phyloP scores from a whole-genome alignment of 108 stramenopile species.

The Cyclotella atomus region DNA sequence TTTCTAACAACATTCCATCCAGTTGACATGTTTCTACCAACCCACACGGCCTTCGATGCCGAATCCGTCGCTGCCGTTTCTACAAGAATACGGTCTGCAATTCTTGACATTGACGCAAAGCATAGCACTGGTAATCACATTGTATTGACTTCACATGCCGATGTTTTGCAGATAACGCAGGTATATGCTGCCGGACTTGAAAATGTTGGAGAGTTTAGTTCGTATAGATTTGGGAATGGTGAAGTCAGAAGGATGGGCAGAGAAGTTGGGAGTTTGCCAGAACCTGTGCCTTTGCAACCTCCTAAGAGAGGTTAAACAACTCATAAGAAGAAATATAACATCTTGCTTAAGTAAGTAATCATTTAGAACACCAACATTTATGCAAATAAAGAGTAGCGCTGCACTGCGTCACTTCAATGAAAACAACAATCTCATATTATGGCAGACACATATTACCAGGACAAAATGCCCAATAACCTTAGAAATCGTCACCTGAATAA shows the following conservation, averaged over 20 bases:
- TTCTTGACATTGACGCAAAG: slow-evolving; percentile 57
- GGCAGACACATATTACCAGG: too few relatives aligned
- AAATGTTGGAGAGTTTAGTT: slow-evolving; percentile 78
- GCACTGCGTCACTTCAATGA: too few relatives aligned
- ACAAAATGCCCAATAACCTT: too few relatives aligned
- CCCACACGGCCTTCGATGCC: slow-evolving; percentile 80
- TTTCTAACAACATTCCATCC: neutral
- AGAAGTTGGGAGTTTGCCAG: slow-evolving; percentile 25
- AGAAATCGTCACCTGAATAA: too few relatives aligned
- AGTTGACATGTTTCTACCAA: slow-evolving; percentile 69
- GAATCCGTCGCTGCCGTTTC: slow-evolving; percentile 87
- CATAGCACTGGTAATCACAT: slow-evolving; percentile 51
- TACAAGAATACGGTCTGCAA: slow-evolving; percentile 62
- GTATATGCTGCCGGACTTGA: slow-evolving; percentile 70
- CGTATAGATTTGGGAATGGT: slow-evolving; percentile 86
- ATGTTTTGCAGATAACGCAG: slow-evolving; percentile 86
- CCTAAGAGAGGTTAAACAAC: slow-evolving; percentile 23
- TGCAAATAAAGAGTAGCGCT: too few relatives aligned
- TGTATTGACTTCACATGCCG: slow-evolving; percentile 81
- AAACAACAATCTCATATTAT: too few relatives aligned
- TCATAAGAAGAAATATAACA: too few relatives aligned
- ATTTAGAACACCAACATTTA: too few relatives aligned
- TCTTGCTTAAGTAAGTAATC: too few relatives aligned
- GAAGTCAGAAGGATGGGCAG: slow-evolving; percentile 74
- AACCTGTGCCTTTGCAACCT: slow-evolving; percentile 44